Base-by-base conservation (phyloP, 441 rosid species). In the Cnidoscolus chayamansa region DNA sequence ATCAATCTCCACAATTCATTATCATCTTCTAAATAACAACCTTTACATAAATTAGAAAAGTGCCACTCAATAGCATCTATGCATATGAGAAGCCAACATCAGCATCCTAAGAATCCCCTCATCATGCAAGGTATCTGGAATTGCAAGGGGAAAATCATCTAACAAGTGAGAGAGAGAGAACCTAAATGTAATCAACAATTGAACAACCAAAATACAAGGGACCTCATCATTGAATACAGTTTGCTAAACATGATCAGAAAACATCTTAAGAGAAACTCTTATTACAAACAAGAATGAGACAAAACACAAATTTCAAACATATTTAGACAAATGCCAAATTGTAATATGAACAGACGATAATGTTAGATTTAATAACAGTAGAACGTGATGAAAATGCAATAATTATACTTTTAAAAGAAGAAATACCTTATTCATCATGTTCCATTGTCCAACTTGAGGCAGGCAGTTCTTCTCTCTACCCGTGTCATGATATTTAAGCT, bases 401-500 rank as follows among this genome's bases (percentile, higher is more conserved):
- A 8, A 9, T 2, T 50, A 8, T 16, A 50, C 30, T 37, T 17
- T 68, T 4, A 68, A 37, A 11, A 11, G 0, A 74, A 63, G 17
- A 59, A 31, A 45, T 84, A 94, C 98, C 89, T 92, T 94, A 15
- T 94, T 87, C 98, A 86, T 94, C 98, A 94, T 94, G 65, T 92
- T 94, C 98, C 98, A 94, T 54, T 90, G 93, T 2, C 98, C 98
- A 68, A 89, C 91, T 77, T 89, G 89, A 56, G 98, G 98, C 37
- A 85, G 80, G 77, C 97, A 90, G 71, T 86, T 84, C 84, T 81
- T 88, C 78, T 92, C 94, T 73, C 89, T 84, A 17, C 97, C 97
- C 1, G 95, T 90, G n/a, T 92, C 97, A 55, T 94, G 98, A 79
- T 94, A 94, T 78, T 92, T 92, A 35, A 94, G 94, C 98, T 94